Conservation (phyloP, 441 rosid genomes). For the Bruguiera hainesii region DNA sequence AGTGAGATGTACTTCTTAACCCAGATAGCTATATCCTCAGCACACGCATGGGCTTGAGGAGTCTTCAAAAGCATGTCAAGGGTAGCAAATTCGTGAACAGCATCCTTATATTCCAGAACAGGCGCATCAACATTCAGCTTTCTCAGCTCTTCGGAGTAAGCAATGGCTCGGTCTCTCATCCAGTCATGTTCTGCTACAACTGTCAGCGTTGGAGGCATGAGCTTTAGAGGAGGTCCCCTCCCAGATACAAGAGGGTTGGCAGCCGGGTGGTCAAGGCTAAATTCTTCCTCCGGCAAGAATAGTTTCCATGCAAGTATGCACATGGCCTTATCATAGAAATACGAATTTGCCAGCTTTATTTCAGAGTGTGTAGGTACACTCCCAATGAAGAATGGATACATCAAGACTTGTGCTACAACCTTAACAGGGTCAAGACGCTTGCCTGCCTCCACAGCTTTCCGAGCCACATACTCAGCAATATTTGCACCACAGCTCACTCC, state of each 20-base stretch:
- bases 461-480: slow-evolving; percentile 78
- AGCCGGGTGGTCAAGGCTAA: slow-evolving; percentile 78
- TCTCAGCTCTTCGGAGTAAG: slow-evolving; percentile 84
- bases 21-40: slow-evolving; percentile 93
- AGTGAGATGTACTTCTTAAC: slow-evolving; percentile 82
- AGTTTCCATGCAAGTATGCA: slow-evolving; percentile 87
- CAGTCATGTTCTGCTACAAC: slow-evolving; percentile 93
- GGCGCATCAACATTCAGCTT: slow-evolving; percentile 92
- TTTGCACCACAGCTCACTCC: slow-evolving; percentile 95
- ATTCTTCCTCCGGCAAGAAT: slow-evolving; percentile 74
- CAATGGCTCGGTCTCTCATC: slow-evolving; percentile 96
- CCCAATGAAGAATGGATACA: slow-evolving; percentile 90
- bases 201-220: slow-evolving; percentile 92
- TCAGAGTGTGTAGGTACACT: slow-evolving; percentile 80
- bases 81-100: slow-evolving; percentile 93
- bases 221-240: slow-evolving; percentile 71
- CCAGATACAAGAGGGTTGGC: slow-evolving; percentile 83
- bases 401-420: slow-evolving; percentile 87
- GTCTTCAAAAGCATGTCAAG: slow-evolving; percentile 83
- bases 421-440: slow-evolving; percentile 74
- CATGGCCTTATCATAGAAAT: slow-evolving; percentile 82
- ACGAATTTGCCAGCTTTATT: slow-evolving; percentile 83
- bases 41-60: slow-evolving; percentile 89
- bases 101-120: slow-evolving; percentile 88
- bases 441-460: slow-evolving; percentile 77